Evolutionary conservation across 2,329 filamentous ascomycete genomes (phyloP), one percentile per base, ranked within the genome.

Genomic region (Ramularia collo-cygni): DNA sequence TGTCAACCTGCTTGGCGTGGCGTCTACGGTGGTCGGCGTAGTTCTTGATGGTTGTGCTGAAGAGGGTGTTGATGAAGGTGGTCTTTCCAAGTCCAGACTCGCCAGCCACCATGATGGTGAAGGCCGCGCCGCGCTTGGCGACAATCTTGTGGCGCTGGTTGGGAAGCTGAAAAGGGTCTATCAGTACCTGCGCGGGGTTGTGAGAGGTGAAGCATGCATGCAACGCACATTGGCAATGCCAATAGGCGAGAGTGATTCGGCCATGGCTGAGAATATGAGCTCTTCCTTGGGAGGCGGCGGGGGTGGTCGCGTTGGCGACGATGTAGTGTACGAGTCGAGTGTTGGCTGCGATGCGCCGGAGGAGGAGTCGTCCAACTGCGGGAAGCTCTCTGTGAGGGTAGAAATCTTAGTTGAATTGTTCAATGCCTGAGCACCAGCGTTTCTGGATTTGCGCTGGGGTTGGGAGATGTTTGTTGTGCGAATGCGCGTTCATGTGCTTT

Each of bases 1-100:
- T 96, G 75, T 98, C 92, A 56, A 96, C 80, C 75, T 98, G 92
- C 81, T 98, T 98, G 72, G 92, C 86, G 70, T 98, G 92, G 64
- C 92, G 86, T 70, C 88, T 85, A 78, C 95, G 95, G 79, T 98
- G 90, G 70, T 98, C 92, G 77, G 92, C 92, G 69, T 98, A 98
- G 79, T 96, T 98, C 79, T 98, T 98, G 79, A 98, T 98, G 59
- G 92, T 98, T 54, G 93, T 98, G 50, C 92, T 98, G 78, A 98
- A 98, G 47, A 98, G 82, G 45, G 92, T 98, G 81, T 98, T 98
- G 81, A 98, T 96, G 72, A 98, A 98, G 60, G 92, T 98, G 17
- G 93, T 98, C 80, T 98, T 98, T 75, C 92, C 92, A 57, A 96
- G 74, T 63, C 90, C 90, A 55, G 92, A 96, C 75, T 98, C 90